These are phyloP conservation scores for Fusarium abutilonis DNA, from an alignment of 2,329 filamentous ascomycete genomes.

Conservation along the genomic window DNA sequence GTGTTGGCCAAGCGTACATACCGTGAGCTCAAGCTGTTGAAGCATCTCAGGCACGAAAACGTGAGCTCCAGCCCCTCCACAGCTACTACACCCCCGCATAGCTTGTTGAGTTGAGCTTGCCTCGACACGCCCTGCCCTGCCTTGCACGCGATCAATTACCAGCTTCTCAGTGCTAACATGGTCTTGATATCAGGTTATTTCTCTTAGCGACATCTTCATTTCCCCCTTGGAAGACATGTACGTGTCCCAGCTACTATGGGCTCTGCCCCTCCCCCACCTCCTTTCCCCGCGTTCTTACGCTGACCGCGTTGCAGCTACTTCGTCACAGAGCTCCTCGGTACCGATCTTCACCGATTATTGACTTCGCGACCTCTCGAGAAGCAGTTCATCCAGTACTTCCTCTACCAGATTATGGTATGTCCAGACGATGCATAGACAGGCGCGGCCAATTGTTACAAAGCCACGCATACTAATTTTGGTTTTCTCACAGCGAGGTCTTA, in stretches of 20 bases:
- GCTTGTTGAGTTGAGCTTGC: background rate
- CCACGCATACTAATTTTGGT: conserved; percentile 22
- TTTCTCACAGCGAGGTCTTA: conserved; percentile 80
- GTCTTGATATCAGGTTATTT: conserved; percentile 76
- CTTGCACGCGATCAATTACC: conserved; percentile 11
- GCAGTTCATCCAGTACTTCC: conserved; percentile 99
- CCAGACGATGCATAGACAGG: background rate
- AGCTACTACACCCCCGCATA: conserved; percentile 4
- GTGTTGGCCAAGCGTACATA: conserved; percentile 98
- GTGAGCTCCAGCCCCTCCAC: conserved; percentile 58
- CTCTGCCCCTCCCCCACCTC: conserved; percentile 8
- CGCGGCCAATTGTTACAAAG: background rate
- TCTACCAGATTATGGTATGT: conserved; percentile 96
- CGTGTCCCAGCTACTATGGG: conserved; percentile 45
- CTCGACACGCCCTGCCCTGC: conserved; percentile 40
- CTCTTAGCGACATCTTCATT: conserved; percentile 99
- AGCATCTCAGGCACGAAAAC: conserved; percentile 97
- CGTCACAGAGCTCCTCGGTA: conserved; percentile 96
- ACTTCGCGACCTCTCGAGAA: conserved; percentile 97
- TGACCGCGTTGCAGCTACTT: conserved; percentile 75
- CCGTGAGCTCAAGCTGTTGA: conserved; percentile 94
- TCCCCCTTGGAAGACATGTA: conserved; percentile 99
- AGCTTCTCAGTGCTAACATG: conserved; percentile 25
- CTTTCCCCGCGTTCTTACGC: conserved; percentile 19
- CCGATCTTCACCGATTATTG: conserved; percentile 92